Percentiles rank a stretch among this genome's conserved stretches.
These are phyloP conservation scores for Colletotrichum kahawae DNA, from an alignment of 2,329 filamentous ascomycete species.

Conservation along the genomic window DNA sequence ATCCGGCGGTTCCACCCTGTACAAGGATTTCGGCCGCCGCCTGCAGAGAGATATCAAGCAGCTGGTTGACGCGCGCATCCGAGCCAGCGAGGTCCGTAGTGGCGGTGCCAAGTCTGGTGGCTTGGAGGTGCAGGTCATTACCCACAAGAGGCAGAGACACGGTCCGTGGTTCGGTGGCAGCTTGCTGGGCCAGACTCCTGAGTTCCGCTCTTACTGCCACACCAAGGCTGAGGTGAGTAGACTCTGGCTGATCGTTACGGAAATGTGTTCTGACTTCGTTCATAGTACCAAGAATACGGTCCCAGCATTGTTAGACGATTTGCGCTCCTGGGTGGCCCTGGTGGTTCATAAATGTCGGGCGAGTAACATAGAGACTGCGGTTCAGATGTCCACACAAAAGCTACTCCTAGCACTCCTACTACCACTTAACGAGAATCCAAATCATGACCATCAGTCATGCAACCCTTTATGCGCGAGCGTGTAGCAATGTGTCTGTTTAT, in stretches of 20 bases:
- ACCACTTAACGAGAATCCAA: conserved; percentile 15
- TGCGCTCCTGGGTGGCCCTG: conserved; percentile 89
- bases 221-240: conserved; percentile 76
- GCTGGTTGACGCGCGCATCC: conserved; percentile 90
- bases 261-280: conserved; percentile 16
- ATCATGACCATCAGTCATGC: conserved; percentile 13
- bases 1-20: conserved; percentile 94
- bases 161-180: conserved; percentile 99
- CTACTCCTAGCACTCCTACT: not conserved
- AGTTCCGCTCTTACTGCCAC: conserved; percentile 98
- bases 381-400: not conserved
- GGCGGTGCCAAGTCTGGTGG: conserved; percentile 93
- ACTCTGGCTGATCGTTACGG: not conserved
- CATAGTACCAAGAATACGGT: conserved; percentile 91
- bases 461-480: not conserved
- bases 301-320: conserved; percentile 96
- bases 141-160: conserved; percentile 95
- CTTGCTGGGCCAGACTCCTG: conserved; percentile 93
- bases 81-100: conserved; percentile 88
- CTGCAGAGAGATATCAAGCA: conserved; percentile 98
- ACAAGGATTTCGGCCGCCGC: conserved; percentile 97
- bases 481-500: not conserved
- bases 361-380: not conserved
- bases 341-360: conserved; percentile 64
- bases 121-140: conserved; percentile 94